Evolutionary conservation across 2,329 filamentous ascomycete genomes (phyloP).

Genomic region (Neoarthrinium moseri): DNA sequence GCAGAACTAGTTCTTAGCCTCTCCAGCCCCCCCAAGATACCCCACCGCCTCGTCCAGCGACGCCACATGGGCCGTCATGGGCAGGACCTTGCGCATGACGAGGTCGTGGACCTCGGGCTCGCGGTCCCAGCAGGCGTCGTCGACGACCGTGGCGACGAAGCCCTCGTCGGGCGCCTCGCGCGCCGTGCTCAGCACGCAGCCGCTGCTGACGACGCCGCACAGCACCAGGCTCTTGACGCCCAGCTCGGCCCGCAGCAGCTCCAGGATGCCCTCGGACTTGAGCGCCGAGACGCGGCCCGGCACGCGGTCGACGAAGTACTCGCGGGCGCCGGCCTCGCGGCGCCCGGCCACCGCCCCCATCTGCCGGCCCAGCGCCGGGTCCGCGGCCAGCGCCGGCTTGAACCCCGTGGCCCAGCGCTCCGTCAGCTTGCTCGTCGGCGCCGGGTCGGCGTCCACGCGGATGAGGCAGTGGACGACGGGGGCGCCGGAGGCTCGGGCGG

Average conservation of each 20-base stretch:
- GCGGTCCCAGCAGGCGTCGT: conserved; percentile 15
- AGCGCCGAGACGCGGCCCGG: conserved; percentile 12
- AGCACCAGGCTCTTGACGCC: conserved; percentile 13
- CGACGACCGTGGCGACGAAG: conserved; percentile 16
- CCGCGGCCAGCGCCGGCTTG: conserved; percentile 11
- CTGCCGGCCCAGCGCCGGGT: conserved; percentile 10
- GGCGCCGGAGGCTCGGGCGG: conserved; percentile 13
- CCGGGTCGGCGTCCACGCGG: conserved; percentile 7
- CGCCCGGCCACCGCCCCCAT: conserved; percentile 6
- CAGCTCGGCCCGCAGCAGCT: conserved; percentile 11
- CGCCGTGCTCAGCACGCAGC: conserved; percentile 14
- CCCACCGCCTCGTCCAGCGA: conserved; percentile 3
- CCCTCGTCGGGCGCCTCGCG: conserved; percentile 12
- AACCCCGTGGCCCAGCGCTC: conserved; percentile 9
- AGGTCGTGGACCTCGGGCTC: not conserved
- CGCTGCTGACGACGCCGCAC: conserved; percentile 13
- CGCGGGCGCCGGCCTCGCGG: not conserved
- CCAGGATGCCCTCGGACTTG: conserved; percentile 7
- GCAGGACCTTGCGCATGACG: conserved; percentile 2
- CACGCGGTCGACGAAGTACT: conserved; percentile 6
- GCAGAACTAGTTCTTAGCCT: too few species aligned
- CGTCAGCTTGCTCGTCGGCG: conserved; percentile 10
- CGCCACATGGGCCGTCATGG: not conserved
- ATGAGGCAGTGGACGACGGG: conserved; percentile 16
- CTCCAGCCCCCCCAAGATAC: not conserved